These are phyloP conservation scores for Sarocladium kiliense DNA, from an alignment of 2,329 filamentous ascomycete species.

Conservation along the genomic window DNA sequence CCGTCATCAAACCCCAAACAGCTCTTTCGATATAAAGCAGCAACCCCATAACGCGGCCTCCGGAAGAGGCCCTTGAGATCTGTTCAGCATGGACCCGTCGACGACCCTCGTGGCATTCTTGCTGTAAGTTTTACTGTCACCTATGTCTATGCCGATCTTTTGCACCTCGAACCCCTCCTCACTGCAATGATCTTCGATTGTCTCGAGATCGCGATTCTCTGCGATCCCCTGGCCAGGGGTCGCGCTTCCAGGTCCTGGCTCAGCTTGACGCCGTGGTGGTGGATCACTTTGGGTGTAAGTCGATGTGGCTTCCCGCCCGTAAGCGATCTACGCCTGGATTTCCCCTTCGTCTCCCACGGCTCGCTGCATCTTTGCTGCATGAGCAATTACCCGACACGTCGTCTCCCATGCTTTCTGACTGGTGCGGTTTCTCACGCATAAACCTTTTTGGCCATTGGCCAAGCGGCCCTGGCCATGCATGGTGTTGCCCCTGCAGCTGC, in stretches of 20 bases:
- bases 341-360: not conserved
- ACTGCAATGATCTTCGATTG: conserved; percentile 8
- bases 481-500: conserved; percentile 8
- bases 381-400: not conserved
- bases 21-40: not conserved
- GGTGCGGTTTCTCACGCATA: not conserved
- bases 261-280: not conserved
- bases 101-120: conserved; percentile 66
- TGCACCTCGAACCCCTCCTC: no score
- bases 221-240: no score
- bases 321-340: not conserved
- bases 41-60: not conserved
- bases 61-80: not conserved
- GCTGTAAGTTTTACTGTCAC: conserved; percentile 48
- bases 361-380: conserved; percentile 1
- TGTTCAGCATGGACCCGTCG: conserved; percentile 46
- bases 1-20: not conserved
- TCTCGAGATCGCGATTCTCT: not conserved
- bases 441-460: not conserved
- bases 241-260: not conserved
- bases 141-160: conserved; percentile 13
- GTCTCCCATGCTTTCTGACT: not conserved
- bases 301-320: not conserved
- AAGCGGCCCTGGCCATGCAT: not conserved
- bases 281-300: not conserved